Evolutionary conservation across 192 early-diverging fungal genomes (phyloP).

Genomic region (Linnemannia elongata): DNA sequence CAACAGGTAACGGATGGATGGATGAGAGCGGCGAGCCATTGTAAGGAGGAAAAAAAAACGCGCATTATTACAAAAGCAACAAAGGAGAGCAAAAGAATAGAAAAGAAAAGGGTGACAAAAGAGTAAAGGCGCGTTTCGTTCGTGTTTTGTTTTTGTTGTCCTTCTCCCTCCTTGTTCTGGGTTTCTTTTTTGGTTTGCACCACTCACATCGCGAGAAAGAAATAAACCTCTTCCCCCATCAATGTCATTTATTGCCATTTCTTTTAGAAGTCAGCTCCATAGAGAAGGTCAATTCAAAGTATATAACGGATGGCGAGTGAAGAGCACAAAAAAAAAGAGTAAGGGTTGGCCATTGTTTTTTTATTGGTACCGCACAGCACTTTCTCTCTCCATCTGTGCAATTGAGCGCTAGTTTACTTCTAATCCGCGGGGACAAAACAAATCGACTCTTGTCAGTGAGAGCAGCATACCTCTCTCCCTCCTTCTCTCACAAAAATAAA

Average conservation of each 20-base stretch:
- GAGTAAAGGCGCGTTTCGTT: background rate
- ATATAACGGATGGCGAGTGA: background rate
- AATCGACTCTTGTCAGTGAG: background rate
- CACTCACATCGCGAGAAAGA: background rate
- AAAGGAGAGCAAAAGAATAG: background rate
- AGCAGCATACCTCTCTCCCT: background rate
- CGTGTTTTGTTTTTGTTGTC: conserved; percentile 4
- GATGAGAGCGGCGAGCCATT: background rate
- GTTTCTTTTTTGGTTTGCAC: background rate
- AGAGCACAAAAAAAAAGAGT: background rate
- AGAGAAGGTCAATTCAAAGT: background rate
- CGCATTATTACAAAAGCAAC: background rate
- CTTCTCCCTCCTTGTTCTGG: background rate
- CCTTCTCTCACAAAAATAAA: conserved; percentile 8
- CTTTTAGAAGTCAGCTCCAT: background rate
- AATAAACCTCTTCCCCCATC: background rate
- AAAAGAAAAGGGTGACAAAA: background rate
- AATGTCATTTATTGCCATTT: background rate
- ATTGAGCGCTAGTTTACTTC: background rate
- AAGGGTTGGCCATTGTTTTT: background rate
- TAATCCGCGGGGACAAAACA: background rate
- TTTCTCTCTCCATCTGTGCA: background rate
- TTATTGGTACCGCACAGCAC: background rate
- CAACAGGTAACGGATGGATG: background rate
- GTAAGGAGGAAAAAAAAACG: background rate